phyloP scores from a whole-genome alignment of 2,329 filamentous ascomycete genomes.

The Colletotrichum salicis region DNA sequence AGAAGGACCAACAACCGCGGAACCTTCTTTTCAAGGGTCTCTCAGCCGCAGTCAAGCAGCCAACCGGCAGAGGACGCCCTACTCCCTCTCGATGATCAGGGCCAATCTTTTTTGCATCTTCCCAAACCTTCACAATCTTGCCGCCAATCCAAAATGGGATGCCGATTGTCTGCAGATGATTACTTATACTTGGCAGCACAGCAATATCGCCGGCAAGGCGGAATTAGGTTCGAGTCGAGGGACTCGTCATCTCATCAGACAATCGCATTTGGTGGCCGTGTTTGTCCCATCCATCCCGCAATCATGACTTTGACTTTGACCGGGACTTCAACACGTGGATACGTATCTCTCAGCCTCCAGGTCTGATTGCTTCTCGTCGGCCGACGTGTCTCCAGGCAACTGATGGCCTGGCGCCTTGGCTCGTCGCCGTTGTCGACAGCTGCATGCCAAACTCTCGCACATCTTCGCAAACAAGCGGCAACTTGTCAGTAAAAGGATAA shows the following conservation, averaged over 20 bases:
- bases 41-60: neutral
- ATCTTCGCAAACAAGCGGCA: neutral
- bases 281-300: slow-evolving; percentile 17
- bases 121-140: neutral
- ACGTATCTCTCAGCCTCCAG: neutral
- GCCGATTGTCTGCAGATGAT: neutral
- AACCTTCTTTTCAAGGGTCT: neutral
- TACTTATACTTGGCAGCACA: slow-evolving; percentile 4
- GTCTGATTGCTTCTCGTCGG: neutral
- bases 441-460: neutral
- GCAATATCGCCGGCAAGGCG: slow-evolving; percentile 8
- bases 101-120: neutral
- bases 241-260: slow-evolving; percentile 16
- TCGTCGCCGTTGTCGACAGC: neutral
- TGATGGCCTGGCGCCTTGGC: neutral
- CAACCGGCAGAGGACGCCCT: neutral
- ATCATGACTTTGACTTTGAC: neutral
- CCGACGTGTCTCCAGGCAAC: neutral
- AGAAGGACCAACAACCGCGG: neutral
- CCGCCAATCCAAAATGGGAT: neutral
- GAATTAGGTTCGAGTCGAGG: slow-evolving; percentile 20
- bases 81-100: neutral
- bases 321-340: neutral
- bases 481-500: neutral
- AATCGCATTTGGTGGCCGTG: slow-evolving; percentile 20